These are phyloP conservation scores for Beverwykella pulmonaria DNA, from an alignment of 495 filamentous ascomycete species.

Conservation along the genomic window DNA sequence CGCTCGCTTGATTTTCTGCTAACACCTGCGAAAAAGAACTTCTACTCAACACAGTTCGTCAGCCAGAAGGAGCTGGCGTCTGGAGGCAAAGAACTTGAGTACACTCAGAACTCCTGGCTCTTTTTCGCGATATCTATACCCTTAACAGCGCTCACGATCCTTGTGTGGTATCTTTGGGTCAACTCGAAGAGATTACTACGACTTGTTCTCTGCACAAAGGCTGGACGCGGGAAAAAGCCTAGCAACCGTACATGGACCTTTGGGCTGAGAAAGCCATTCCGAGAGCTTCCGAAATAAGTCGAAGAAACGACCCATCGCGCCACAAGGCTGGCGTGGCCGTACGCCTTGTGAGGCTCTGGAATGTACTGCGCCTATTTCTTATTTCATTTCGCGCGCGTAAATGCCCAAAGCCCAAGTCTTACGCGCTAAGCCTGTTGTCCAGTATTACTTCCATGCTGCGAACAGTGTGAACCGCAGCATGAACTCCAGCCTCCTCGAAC, in stretches of 20 bases:
- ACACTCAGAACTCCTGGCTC: constrained; percentile 7
- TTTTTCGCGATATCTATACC: constrained; percentile 23
- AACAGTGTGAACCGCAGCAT: neutral
- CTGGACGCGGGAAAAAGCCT: neutral
- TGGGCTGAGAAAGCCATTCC: neutral
- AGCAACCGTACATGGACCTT: neutral
- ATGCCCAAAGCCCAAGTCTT: neutral
- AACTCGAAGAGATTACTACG: constrained; percentile 12
- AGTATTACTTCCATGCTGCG: neutral
- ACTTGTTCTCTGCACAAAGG: neutral
- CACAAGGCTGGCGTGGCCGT: too few relatives aligned
- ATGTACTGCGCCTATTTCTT: neutral
- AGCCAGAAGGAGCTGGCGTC: constrained; percentile 2
- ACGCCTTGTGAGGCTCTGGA: too few relatives aligned
- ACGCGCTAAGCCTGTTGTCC: neutral
- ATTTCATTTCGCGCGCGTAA: neutral
- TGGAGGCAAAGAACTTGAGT: constrained; percentile 7
- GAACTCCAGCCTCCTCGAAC: neutral
- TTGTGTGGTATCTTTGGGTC: constrained; percentile 16
- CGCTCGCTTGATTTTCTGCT: neutral
- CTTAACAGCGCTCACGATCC: constrained; percentile 14
- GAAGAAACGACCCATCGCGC: neutral
- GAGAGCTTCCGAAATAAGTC: neutral
- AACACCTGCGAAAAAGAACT: constrained; percentile 5
- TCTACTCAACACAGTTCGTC: constrained; percentile 25